Evolutionary conservation across 495 filamentous ascomycete species (phyloP).

Genomic region (Hypoxylon rickii): DNA sequence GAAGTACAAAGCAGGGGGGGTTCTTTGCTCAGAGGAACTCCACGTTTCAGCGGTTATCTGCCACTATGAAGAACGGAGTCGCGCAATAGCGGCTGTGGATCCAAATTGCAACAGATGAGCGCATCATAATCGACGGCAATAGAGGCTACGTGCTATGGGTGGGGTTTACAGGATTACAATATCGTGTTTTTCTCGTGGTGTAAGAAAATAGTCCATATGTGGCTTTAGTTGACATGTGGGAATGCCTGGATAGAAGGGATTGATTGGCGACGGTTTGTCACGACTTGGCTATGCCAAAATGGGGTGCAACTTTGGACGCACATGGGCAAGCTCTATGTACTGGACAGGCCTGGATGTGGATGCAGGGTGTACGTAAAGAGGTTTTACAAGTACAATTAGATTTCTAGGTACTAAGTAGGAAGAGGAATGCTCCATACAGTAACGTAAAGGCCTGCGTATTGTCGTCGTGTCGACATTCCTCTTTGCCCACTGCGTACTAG

Average conservation of each 20-base stretch:
- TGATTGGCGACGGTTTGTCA: constrained; percentile 12
- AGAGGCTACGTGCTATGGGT: constrained; percentile 8
- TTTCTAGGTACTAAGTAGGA: too few relatives aligned
- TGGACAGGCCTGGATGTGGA: not conserved
- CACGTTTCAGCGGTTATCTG: constrained; percentile 30
- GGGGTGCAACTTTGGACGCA: constrained; percentile 3
- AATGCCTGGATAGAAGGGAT: constrained; percentile 14
- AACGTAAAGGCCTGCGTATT: too few relatives aligned
- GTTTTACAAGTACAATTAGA: too few relatives aligned
- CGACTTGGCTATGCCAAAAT: constrained; percentile 13
- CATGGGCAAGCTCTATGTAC: constrained; percentile 6
- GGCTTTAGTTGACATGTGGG: constrained; percentile 17
- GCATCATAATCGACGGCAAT: constrained; percentile 26
- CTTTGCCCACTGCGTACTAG: too few relatives aligned
- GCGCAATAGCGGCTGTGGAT: constrained; percentile 21
- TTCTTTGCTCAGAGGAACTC: constrained; percentile 23
- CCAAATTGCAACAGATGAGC: constrained; percentile 17
- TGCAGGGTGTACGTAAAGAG: too few relatives aligned
- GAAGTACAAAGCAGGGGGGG: constrained; percentile 21
- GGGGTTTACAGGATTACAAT: constrained; percentile 16
- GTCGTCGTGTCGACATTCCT: too few relatives aligned
- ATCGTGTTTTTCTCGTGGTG: not conserved
- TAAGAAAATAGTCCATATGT: constrained; percentile 4
- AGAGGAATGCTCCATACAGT: too few relatives aligned
- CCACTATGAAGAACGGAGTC: constrained; percentile 25